A percentile compares a stretch with the other conserved stretches of the same genome.
Evolutionary conservation across 306 rosid genomes (phyloP).

Genomic region (Alnus rubra): DNA sequence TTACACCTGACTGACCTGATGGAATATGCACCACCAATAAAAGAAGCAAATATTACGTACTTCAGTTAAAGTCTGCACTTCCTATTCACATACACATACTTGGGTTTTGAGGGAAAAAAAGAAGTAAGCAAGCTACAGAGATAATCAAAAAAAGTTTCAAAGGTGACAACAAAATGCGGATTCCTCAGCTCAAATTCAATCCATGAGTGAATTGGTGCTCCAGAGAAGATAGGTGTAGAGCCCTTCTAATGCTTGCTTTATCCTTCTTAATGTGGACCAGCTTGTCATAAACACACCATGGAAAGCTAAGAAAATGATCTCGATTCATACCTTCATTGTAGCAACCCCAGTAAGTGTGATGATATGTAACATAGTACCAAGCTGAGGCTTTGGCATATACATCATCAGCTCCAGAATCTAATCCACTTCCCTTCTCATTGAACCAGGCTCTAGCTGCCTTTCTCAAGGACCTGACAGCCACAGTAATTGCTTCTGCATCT

Average conservation of each 20-base stretch:
- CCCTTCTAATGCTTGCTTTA: slow-evolving; percentile 27
- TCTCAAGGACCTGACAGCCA: slow-evolving; percentile 63
- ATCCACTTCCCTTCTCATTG: slow-evolving; percentile 42
- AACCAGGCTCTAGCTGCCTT: slow-evolving; percentile 78
- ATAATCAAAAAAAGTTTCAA: background rate
- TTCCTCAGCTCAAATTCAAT: slow-evolving; percentile 25
- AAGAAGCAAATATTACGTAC: background rate
- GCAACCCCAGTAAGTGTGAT: slow-evolving; percentile 57
- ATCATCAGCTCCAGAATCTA: slow-evolving; percentile 33
- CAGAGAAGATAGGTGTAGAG: slow-evolving; percentile 18
- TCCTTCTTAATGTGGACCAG: slow-evolving; percentile 59
- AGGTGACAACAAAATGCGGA: background rate
- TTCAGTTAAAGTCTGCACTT: background rate
- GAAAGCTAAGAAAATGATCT: slow-evolving; percentile 60
- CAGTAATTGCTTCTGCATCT: slow-evolving; percentile 54
- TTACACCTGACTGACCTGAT: background rate
- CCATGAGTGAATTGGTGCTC: slow-evolving; percentile 16
- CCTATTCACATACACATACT: background rate
- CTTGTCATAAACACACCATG: slow-evolving; percentile 65
- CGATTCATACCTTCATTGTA: slow-evolving; percentile 55
- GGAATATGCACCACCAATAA: background rate
- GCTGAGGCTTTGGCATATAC: slow-evolving; percentile 68
- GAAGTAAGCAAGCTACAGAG: background rate
- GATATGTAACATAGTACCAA: slow-evolving; percentile 78
- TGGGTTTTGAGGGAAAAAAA: background rate